Evolutionary conservation across 2,329 filamentous ascomycete species (phyloP), one percentile per base, ranked within the genome.

Genomic region (Penicillium aurantiogriseum): DNA sequence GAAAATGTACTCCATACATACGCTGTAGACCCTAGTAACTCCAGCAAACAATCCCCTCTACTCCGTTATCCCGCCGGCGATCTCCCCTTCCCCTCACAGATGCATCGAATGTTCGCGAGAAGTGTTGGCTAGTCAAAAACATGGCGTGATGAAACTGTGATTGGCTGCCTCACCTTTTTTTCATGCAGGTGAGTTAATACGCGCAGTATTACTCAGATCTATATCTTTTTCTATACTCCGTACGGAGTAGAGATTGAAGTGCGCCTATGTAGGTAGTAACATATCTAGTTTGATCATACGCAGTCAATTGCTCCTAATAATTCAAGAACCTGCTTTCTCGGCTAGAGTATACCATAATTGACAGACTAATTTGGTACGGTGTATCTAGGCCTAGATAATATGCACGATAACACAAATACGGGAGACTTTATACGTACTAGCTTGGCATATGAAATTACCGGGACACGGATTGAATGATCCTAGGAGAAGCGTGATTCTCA

Each of bases 101-200:
- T 47, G 42, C 49, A 53, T 53, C 49, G 49, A 47, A 53, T 52
- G 54, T 53, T 46, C 43, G 50, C 46, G 31, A 47, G 54, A 36
- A 47, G 49, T 31, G 42, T 10, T 33, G 29, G 46, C 46, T 43
- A 51, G 39, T 29, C 23, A 51, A 51, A 5, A 5, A 35, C n/a
- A n/a, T 55, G 31, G 46, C 42, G 9, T 36, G 35, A 46, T 27
- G 4, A 10, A 13, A 2, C 29, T 15, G 9, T 56, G 49, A 56
- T 53, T 53, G 49, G 49, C 43, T 53, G 54, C 49, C 54, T 27
- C 27, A 11, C 19, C 15, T 47, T 19, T 46, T 46, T 40, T 47
- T 36, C 49, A 33, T 47, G 54, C 54, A 42, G 17, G 21, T 27
- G 44, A 23, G 13, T 52, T 21, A 43, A 35, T 42, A 40, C 49